A percentile compares a stretch with the other conserved stretches of the same genome.
Conservation (phyloP, 1,284 basidiomycete genomes). For the Ganoderma boninense region DNA sequence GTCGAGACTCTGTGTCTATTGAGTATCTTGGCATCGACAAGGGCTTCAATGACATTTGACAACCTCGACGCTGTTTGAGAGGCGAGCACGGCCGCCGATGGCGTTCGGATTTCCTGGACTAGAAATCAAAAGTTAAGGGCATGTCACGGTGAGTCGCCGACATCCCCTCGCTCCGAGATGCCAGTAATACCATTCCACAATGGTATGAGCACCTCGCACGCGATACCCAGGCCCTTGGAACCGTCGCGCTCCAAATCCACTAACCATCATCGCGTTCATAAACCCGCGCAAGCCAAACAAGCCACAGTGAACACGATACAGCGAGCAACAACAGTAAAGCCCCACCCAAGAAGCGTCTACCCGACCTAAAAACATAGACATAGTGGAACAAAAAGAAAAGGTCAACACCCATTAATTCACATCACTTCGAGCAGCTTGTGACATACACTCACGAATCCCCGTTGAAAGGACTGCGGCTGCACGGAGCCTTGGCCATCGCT, state of each 20-base stretch:
- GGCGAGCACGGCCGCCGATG: too few relatives aligned
- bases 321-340: neutral
- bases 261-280: neutral
- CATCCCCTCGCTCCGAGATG: too few relatives aligned
- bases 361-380: neutral
- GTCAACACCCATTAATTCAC: neutral
- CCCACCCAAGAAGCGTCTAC: neutral
- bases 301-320: neutral
- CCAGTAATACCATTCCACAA: too few relatives aligned
- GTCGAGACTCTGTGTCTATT: too few relatives aligned
- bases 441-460: constrained; percentile 5
- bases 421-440: neutral
- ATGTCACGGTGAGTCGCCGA: too few relatives aligned
- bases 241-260: neutral
- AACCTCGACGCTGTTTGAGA: too few relatives aligned
- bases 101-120: too few relatives aligned
- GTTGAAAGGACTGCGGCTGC: neutral
- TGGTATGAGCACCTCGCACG: too few relatives aligned
- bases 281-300: neutral
- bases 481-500: neutral
- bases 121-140: too few relatives aligned
- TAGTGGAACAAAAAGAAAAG: neutral
- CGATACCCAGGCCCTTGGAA: neutral
- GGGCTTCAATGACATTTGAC: too few relatives aligned
- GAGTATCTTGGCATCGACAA: too few relatives aligned